Evolutionary conservation across 1,284 basidiomycete genomes (phyloP), one percentile per base, ranked within the genome.

Genomic region (Cryptococcus floricola): DNA sequence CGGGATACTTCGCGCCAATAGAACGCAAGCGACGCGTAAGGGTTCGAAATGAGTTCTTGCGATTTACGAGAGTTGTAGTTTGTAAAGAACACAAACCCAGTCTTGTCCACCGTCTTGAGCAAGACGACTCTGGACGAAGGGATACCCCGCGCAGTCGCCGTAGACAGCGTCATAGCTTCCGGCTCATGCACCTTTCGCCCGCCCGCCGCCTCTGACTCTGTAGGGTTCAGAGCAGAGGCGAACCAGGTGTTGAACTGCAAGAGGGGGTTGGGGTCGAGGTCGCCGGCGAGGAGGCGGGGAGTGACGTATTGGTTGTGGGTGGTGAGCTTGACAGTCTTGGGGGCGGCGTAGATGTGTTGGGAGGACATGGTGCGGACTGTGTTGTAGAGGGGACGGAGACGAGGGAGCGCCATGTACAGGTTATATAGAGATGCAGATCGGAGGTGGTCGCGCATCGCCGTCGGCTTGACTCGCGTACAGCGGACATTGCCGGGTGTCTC

Each of bases 41-140:
- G 87, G 69, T 92, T 94, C 42, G 78, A 81, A 3, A 75, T 61
- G 45, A 98, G 80, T 75, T 98, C 96, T 38, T 78, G 72, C 2
- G 89, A 91, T 78, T 98, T 98, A 61, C 94, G 84, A 18, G 91
- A 95, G 39, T 83, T 83, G 80, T 98, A 98, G 79, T 98, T 98
- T 39, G 93, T 95, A 82, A 85, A 98, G 79, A 98, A 97, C 53
- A 95, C 84, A 78, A 98, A 97, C 39, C 94, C 93, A 50, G 80
- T 82, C 25, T 81, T 70, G 77, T 95, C 89, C 67, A 91, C 84
- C 67, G 91, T 84, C 76, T 97, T 98, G 69, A 98, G 85, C 61
- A 98, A 85, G 50, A 98, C 94, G 69, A 91, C 83, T 60, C 94
- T 86, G 4, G 88, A 84, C 12, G 90, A 92, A 16, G 95, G 95